Percentiles rank a stretch among this genome's conserved stretches.
Conservation (phyloP, 371 early-diverging fungal species). For the Haplosporangium sp. region DNA sequence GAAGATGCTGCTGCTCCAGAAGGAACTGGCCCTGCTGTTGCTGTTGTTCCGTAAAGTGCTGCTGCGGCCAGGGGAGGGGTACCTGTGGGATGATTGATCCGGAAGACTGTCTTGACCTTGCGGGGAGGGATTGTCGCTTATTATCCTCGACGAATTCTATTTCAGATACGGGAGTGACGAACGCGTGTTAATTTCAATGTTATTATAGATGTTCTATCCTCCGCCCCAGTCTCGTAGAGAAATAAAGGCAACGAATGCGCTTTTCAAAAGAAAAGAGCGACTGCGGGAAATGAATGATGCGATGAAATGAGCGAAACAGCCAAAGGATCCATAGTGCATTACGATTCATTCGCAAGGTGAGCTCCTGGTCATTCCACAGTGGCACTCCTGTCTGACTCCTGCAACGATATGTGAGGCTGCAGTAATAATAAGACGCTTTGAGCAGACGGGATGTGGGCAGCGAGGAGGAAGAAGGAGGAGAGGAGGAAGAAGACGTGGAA, state of each 20-base stretch:
- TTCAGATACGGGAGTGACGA: neutral
- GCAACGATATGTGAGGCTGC: too few species aligned
- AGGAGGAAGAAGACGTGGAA: neutral
- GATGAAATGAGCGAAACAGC: neutral
- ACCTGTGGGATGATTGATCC: slow-evolving; percentile 32
- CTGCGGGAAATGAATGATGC: too few species aligned
- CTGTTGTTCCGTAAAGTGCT: neutral
- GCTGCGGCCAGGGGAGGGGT: slow-evolving; percentile 29
- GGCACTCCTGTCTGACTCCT: neutral
- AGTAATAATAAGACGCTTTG: too few species aligned
- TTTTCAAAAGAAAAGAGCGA: too few species aligned
- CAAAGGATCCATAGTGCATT: neutral
- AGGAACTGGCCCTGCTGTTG: too few species aligned
- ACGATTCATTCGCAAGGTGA: neutral
- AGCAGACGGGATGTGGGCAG: neutral
- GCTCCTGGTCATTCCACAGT: neutral
- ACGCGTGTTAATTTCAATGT: too few species aligned
- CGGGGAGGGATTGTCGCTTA: slow-evolving; percentile 15
- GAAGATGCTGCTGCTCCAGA: slow-evolving; percentile 9
- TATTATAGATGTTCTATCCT: too few species aligned
- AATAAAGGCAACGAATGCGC: neutral
- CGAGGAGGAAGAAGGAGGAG: neutral
- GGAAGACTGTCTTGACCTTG: slow-evolving; percentile 22
- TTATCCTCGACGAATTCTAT: slow-evolving; percentile 26
- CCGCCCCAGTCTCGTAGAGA: neutral